Percentiles rank a stretch among this genome's conserved stretches.
Evolutionary conservation across 306 rosid genomes (phyloP).

Genomic region (Dryas alaskensis): DNA sequence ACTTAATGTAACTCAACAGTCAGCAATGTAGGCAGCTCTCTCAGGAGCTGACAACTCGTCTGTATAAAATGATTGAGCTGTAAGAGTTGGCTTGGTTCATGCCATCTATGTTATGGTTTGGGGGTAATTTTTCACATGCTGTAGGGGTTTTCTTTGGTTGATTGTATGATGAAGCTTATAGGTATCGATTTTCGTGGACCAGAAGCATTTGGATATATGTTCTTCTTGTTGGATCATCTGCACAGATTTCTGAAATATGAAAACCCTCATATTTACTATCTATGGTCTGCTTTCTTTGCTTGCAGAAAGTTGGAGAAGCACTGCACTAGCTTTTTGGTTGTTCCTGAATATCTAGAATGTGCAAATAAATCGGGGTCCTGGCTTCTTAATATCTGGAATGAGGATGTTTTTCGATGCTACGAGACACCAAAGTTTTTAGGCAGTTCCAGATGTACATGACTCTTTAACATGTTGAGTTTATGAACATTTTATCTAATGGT

Average conservation of each 20-base stretch:
- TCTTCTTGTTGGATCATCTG: background rate
- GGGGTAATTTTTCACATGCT: background rate
- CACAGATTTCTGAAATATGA: background rate
- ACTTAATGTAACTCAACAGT: background rate
- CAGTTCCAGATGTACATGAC: constrained; percentile 3
- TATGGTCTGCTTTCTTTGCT: constrained; percentile 16
- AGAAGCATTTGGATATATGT: background rate
- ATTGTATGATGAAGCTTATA: background rate
- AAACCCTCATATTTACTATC: background rate
- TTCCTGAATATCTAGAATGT: background rate
- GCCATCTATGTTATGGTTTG: background rate
- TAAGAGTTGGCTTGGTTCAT: background rate
- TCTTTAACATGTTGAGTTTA: background rate
- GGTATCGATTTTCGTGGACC: background rate
- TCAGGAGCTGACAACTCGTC: background rate
- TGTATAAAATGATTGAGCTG: background rate
- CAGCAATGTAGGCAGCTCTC: background rate
- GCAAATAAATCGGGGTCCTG: constrained; percentile 3
- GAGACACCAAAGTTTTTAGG: background rate
- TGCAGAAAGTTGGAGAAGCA: constrained; percentile 53
- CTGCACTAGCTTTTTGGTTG: constrained; percentile 24
- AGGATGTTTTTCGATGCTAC: background rate
- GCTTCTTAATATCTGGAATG: background rate
- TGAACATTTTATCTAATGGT: background rate
- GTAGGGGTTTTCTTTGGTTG: background rate